These are phyloP conservation scores for Wickerhamomyces bisporus DNA, from an alignment of 805 yeast genomes.

Conservation along the genomic window DNA sequence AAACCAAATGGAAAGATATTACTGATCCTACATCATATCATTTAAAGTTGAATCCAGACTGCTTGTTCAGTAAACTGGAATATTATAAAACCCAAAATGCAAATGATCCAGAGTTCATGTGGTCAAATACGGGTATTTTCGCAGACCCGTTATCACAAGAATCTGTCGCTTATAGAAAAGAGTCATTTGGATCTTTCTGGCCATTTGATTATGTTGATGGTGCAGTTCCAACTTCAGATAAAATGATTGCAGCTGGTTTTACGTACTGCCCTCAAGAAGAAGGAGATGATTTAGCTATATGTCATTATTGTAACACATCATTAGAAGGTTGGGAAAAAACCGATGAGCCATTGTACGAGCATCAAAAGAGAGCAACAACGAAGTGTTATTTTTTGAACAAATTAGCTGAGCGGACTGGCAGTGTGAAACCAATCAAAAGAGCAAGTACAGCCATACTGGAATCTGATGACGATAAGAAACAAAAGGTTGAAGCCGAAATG, in stretches of 20 bases:
- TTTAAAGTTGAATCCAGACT: constrained; percentile 25
- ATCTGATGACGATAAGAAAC: not conserved
- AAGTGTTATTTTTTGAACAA: constrained; percentile 30
- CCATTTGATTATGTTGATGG: constrained; percentile 38
- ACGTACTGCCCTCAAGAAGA: constrained; percentile 44
- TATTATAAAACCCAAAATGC: constrained; percentile 21
- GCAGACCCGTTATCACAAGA: constrained; percentile 30
- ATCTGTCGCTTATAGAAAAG: constrained; percentile 29
- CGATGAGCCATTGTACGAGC: constrained; percentile 63
- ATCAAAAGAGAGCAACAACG: constrained; percentile 35
- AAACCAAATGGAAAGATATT: constrained; percentile 52
- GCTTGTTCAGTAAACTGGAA: constrained; percentile 27
- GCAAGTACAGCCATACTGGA: not conserved
- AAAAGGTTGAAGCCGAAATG: too few relatives aligned
- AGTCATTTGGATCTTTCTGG: constrained; percentile 41
- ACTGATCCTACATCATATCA: constrained; percentile 50
- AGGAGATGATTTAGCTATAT: constrained; percentile 52
- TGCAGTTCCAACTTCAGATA: constrained; percentile 33
- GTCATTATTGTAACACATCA: constrained; percentile 59
- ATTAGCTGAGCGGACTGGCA: not conserved
- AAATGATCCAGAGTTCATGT: constrained; percentile 11
- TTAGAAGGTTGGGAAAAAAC: constrained; percentile 67
- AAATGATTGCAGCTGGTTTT: constrained; percentile 60
- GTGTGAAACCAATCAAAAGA: not conserved
- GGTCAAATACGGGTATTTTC: constrained; percentile 20